phyloP scores from a whole-genome alignment of 805 yeast genomes.

The Zygosaccharomyces siamensis region DNA sequence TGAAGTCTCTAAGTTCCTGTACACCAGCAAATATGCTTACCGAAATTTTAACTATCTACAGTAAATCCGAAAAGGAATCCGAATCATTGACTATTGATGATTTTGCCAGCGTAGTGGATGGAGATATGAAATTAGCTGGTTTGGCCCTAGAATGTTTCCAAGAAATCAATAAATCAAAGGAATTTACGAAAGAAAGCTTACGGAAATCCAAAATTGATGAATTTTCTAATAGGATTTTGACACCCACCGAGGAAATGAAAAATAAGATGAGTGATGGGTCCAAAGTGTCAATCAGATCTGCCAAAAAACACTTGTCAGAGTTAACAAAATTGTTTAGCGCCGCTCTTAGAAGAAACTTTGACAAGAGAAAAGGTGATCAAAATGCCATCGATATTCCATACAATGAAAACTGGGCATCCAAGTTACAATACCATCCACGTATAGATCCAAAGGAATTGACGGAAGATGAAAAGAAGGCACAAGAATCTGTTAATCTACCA shows the following conservation, averaged over 20 bases:
- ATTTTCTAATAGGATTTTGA: conserved; percentile 16
- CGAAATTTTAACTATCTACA: conserved; percentile 38
- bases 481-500: conserved; percentile 54
- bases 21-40: conserved; percentile 47
- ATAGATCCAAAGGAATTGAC: conserved; percentile 41
- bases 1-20: conserved; percentile 26
- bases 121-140: conserved; percentile 22
- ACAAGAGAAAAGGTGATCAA: conserved; percentile 22
- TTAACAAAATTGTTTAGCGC: conserved; percentile 23
- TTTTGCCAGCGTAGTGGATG: conserved; percentile 39
- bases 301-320: conserved; percentile 25
- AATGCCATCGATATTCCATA: conserved; percentile 36
- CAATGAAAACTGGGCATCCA: conserved; percentile 49
- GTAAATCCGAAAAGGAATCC: conserved; percentile 16
- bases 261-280: conserved; percentile 22
- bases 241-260: conserved; percentile 22
- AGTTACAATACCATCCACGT: conserved; percentile 40
- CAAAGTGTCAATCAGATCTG: conserved; percentile 26
- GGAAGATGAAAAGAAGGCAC: conserved; percentile 48
- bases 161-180: conserved; percentile 23
- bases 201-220: conserved; percentile 13
- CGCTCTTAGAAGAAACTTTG: conserved; percentile 31
- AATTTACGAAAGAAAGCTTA: conserved; percentile 13
- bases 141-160: conserved; percentile 23
- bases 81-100: conserved; percentile 25